These are phyloP conservation scores for Scenedesmus sp. DNA, from an alignment of 163 green algal species.

Conservation along the genomic window DNA sequence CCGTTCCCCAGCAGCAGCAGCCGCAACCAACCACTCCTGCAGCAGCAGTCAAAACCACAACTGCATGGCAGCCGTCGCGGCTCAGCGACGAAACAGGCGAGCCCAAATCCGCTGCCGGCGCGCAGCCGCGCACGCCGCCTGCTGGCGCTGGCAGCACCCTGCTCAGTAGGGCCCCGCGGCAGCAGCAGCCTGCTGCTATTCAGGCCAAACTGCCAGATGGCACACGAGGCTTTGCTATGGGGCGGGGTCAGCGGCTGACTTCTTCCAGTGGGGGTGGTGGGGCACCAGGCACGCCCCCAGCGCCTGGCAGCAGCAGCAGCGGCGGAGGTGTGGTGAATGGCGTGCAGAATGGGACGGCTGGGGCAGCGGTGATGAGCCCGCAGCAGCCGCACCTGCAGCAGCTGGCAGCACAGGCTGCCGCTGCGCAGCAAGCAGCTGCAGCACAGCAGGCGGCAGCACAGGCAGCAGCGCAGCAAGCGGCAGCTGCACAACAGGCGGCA, in stretches of 20 bases:
- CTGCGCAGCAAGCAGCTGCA: neutral
- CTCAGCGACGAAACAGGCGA: neutral
- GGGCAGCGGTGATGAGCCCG: neutral
- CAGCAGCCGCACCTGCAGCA: neutral
- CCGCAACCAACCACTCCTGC: neutral
- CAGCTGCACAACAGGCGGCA: neutral
- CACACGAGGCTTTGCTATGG: conserved; percentile 41
- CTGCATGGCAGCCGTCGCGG: neutral
- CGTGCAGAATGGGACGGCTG: neutral
- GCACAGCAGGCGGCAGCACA: neutral
- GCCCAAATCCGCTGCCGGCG: neutral
- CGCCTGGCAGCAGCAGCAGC: conserved; percentile 24
- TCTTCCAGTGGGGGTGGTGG: neutral
- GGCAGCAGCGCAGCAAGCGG: too few relatives aligned
- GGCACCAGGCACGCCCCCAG: neutral
- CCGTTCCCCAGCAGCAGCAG: conserved; percentile 36
- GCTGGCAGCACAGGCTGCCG: neutral
- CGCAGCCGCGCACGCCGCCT: conserved; percentile 30
- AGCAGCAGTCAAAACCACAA: neutral
- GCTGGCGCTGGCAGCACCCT: conserved; percentile 34
- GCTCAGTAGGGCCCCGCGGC: neutral
- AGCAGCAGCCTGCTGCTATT: neutral
- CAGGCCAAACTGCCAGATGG: conserved; percentile 39
- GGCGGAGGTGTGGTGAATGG: neutral
- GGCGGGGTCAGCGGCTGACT: conserved; percentile 16